Conservation (phyloP, 805 yeast genomes). For the Yamadazyma phyllophila region DNA sequence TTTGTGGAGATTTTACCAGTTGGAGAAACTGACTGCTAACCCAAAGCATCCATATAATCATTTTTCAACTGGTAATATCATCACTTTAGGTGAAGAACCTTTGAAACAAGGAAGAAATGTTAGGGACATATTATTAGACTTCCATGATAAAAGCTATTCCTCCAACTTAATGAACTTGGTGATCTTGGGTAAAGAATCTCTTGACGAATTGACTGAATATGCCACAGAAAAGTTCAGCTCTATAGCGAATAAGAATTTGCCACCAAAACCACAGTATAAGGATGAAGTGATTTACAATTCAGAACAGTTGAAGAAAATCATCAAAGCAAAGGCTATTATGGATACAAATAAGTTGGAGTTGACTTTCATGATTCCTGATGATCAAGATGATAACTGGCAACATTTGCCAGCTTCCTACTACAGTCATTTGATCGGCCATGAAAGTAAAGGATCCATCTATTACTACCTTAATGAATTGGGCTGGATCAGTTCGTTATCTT, state of each 20-base stretch:
- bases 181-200: conserved; percentile 74
- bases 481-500: conserved; percentile 77
- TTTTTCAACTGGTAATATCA: conserved; percentile 85
- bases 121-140: conserved; percentile 75
- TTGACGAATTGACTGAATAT: conserved; percentile 73
- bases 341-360: conserved; percentile 67
- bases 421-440: conserved; percentile 89
- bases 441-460: conserved; percentile 81
- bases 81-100: conserved; percentile 73
- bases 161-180: conserved; percentile 87
- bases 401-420: conserved; percentile 67
- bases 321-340: conserved; percentile 79
- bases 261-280: conserved; percentile 42
- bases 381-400: conserved; percentile 57
- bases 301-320: conserved; percentile 50
- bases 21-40: conserved; percentile 73
- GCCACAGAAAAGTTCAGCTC: conserved; percentile 61
- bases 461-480: conserved; percentile 65
- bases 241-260: conserved; percentile 51
- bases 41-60: conserved; percentile 79
- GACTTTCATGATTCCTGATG: conserved; percentile 74
- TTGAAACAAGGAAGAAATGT: conserved; percentile 60
- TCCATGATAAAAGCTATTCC: conserved; percentile 70
- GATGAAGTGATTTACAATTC: conserved; percentile 46
- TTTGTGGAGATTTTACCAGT: conserved; percentile 82